Percentiles rank a stretch among this genome's conserved stretches.
Conservation (phyloP, 148 eudicot species). For the Vaccinium darrowii region DNA sequence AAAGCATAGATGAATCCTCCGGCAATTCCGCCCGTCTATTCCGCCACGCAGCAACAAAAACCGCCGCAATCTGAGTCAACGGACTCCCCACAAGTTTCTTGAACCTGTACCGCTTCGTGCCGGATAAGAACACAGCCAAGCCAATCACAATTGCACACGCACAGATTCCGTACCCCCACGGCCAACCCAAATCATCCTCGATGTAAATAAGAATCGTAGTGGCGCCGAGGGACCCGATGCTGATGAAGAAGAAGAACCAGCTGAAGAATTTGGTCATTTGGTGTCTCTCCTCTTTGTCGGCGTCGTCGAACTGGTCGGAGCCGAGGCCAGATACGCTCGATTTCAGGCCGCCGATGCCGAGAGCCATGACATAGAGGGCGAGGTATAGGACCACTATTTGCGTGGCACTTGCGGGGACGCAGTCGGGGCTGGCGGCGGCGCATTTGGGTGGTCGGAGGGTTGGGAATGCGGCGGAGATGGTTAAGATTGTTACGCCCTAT, state of each 20-base stretch:
- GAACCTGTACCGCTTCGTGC: conserved; percentile 10
- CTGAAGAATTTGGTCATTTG: conserved; percentile 59
- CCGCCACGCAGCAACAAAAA: conserved; percentile 12
- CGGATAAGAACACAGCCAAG: conserved; percentile 1
- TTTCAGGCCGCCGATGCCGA: conserved; percentile 69
- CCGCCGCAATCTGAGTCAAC: conserved; percentile 12
- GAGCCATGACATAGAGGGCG: conserved; percentile 57
- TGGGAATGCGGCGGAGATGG: conserved; percentile 11
- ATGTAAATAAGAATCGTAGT: conserved; percentile 55
- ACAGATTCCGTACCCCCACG: conserved; percentile 61
- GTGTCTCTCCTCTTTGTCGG: conserved; percentile 32
- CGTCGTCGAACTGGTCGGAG: conserved; percentile 65
- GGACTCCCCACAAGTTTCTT: conserved; percentile 16
- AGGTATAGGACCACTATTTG: conserved; percentile 35
- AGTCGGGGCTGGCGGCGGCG: not conserved
- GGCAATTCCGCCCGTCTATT: conserved; percentile 7
- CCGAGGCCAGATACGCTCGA: conserved; percentile 73
- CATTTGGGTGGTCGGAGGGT: conserved; percentile 16
- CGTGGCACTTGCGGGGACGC: not conserved
- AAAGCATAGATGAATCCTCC: not conserved
- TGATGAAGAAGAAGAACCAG: conserved; percentile 67
- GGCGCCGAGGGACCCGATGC: conserved; percentile 48
- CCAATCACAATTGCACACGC: conserved; percentile 7
- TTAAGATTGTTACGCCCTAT: conserved; percentile 11
- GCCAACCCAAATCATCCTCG: conserved; percentile 47